Percentiles rank a stretch among this genome's conserved stretches.
phyloP scores from a whole-genome alignment of 208 protist species.

The Leptomonas seymouri region DNA sequence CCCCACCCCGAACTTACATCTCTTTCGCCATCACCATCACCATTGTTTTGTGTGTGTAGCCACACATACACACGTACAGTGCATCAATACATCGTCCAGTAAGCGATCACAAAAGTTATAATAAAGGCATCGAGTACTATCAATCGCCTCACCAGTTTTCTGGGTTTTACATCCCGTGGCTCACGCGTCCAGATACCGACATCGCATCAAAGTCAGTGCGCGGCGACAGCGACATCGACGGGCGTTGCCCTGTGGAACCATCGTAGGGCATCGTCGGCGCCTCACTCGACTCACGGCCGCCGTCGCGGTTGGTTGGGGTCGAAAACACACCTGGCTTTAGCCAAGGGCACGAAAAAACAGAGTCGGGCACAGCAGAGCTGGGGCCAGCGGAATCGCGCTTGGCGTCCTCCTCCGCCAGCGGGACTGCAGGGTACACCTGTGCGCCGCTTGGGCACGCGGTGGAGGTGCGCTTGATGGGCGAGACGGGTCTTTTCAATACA shows the following conservation, averaged over 20 bases:
- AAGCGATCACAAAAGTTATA: too few relatives aligned
- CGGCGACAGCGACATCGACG: slow-evolving; percentile 29
- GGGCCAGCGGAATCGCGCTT: slow-evolving; percentile 1
- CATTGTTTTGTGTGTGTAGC: too few relatives aligned
- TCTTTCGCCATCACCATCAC: too few relatives aligned
- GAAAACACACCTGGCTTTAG: slow-evolving; percentile 23
- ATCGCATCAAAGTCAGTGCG: slow-evolving; percentile 28
- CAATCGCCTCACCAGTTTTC: background rate
- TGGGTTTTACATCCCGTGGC: slow-evolving; percentile 17
- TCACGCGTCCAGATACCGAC: slow-evolving; percentile 27
- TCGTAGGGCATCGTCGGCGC: slow-evolving; percentile 38
- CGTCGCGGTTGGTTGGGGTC: slow-evolving; percentile 33
- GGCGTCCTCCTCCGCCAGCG: slow-evolving; percentile 14
- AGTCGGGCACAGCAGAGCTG: slow-evolving; percentile 3
- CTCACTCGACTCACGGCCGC: slow-evolving; percentile 32
- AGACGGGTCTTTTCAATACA: slow-evolving; percentile 20
- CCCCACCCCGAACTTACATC: too few relatives aligned
- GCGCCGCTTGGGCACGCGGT: slow-evolving; percentile 30
- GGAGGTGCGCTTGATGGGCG: slow-evolving; percentile 34
- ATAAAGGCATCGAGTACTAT: background rate
- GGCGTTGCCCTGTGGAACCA: slow-evolving; percentile 29
- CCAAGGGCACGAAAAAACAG: slow-evolving; percentile 27
- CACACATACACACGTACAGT: too few relatives aligned
- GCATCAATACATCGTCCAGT: too few relatives aligned
- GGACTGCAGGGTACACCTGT: slow-evolving; percentile 13